phyloP scores from a whole-genome alignment of 2,329 filamentous ascomycete genomes.

The Talaromyces sp. region DNA sequence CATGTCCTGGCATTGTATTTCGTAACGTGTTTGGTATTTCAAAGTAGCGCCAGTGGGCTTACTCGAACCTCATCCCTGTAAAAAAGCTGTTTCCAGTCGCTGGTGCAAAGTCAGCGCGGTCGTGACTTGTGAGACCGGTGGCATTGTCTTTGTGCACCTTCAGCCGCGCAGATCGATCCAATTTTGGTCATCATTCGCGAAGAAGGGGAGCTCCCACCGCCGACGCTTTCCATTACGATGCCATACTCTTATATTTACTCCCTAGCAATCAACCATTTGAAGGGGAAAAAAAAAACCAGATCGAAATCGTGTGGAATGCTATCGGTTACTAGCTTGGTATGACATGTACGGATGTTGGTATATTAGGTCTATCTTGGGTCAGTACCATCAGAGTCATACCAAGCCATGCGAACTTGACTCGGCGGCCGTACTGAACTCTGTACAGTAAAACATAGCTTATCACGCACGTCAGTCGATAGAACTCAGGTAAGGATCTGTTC shows the following conservation, averaged over 20 bases:
- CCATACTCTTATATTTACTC: constrained; percentile 50
- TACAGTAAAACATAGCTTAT: not conserved
- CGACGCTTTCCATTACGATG: constrained; percentile 50
- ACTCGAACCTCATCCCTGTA: constrained; percentile 43
- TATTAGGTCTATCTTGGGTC: not conserved
- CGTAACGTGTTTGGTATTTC: not conserved
- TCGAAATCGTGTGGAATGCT: constrained; percentile 46
- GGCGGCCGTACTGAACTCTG: not conserved
- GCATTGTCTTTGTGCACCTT: constrained; percentile 54
- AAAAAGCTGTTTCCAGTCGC: constrained; percentile 44
- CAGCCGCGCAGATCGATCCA: constrained; percentile 34
- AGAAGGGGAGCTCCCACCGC: constrained; percentile 22
- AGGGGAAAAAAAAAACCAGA: constrained; percentile 27
- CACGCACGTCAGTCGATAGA: not conserved
- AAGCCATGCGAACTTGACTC: not conserved
- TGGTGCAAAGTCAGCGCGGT: constrained; percentile 50
- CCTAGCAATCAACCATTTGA: constrained; percentile 23
- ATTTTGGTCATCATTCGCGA: no score
- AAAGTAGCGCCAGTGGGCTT: not conserved
- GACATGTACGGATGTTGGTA: not conserved
- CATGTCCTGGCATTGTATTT: not conserved
- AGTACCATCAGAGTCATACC: not conserved
- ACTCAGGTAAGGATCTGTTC: not conserved
- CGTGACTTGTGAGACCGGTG: constrained; percentile 56
- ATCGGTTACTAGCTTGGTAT: not conserved